Evolutionary conservation across 306 rosid genomes (phyloP), one percentile per base, ranked within the genome.

Genomic region (Abrus precatorius): DNA sequence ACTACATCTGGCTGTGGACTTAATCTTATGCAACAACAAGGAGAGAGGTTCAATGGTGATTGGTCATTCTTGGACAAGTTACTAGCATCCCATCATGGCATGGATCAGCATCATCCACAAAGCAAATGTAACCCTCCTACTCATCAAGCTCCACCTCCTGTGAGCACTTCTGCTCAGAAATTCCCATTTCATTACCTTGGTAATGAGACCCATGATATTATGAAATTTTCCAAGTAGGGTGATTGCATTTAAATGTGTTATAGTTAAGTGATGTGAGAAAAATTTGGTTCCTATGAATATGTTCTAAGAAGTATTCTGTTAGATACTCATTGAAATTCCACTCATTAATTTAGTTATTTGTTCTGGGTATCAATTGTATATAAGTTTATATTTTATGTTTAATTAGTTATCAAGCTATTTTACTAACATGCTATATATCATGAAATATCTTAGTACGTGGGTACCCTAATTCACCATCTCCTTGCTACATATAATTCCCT

Each of bases 61-160:
- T 95, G 99, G 99, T 89, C 96, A 1, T 95, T 95, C 86, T 89
- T 93, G 92, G 97, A 93, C 74, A 95, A 93, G 88, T 88, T 95
- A 9, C 92, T 95, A 14, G 84, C 93, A 20, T 89, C 91, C 1
- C 78, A 84, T 34, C 83, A 83, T 12, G 73, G 69, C 52, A 70
- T 72, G 62, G 80, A 69, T n/a, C 67, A 61, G 4, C 88, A 69
- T 13, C 83, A 81, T 30, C 69, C 65, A 62, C 78, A 83, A 60
- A 66, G 67, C 83, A 85, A 87, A 70, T 74, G 80, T 55, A 70
- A 66, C 29, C 64, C 79, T 61, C 62, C 82, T 29, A 64, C 67
- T 56, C 85, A 76, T 47, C 69, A 65, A 3, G 77, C 62, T 67
- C 78, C 76, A 76, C 3, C 72, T 75, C 38, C 76, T 77, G 56